phyloP scores from a whole-genome alignment of 306 rosid species.

The Abrus pulchellus region DNA sequence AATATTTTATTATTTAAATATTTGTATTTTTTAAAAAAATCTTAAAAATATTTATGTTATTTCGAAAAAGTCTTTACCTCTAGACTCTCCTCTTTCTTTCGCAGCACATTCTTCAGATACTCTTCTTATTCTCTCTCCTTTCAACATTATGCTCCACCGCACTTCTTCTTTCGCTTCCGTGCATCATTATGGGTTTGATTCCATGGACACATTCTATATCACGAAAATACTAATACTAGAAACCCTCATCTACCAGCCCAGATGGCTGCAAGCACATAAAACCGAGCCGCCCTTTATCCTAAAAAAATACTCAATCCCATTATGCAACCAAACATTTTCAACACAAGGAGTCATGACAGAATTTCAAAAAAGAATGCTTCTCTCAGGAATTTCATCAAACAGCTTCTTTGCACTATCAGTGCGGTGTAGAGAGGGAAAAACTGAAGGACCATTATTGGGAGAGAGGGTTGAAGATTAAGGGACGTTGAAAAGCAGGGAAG shows the following conservation, averaged over 20 bases:
- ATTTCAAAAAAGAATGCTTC: constrained; percentile 87
- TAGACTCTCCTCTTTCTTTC: too few species aligned
- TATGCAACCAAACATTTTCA: constrained; percentile 61
- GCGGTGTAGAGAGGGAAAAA: too few species aligned
- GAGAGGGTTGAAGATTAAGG: too few species aligned
- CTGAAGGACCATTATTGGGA: too few species aligned
- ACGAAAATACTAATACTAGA: constrained; percentile 57
- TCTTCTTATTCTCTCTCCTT: too few species aligned
- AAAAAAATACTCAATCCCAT: constrained; percentile 66
- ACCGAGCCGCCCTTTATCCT: constrained; percentile 73
- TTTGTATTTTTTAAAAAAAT: too few species aligned
- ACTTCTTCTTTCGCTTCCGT: background rate
- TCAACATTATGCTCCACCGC: too few species aligned
- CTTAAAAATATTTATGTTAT: too few species aligned
- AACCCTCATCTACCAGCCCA: constrained; percentile 71
- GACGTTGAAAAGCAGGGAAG: too few species aligned
- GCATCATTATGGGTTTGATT: constrained; percentile 79
- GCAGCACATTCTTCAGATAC: too few species aligned
- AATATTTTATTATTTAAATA: too few species aligned
- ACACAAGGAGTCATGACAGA: constrained; percentile 75
- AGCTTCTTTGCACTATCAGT: constrained; percentile 46
- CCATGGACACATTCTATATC: constrained; percentile 73
- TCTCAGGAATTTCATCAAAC: constrained; percentile 78
- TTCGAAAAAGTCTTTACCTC: too few species aligned
- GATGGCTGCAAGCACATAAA: constrained; percentile 92